Conservation (phyloP, 1,139 yeast genomes). For the Spencermartinsiella ligniputridi region DNA sequence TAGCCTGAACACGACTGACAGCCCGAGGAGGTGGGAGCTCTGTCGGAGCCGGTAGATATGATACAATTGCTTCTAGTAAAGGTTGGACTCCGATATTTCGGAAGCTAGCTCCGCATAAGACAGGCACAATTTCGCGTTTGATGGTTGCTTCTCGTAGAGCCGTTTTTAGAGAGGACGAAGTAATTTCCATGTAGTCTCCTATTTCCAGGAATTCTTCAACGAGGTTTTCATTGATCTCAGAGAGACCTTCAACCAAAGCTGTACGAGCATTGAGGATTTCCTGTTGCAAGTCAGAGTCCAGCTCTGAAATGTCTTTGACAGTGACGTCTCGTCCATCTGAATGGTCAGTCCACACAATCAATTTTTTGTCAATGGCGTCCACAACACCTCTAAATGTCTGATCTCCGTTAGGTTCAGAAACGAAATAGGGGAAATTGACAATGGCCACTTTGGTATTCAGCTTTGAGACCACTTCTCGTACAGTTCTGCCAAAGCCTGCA, state of each 20-base stretch:
- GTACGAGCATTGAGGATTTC: slow-evolving; percentile 60
- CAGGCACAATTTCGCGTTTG: slow-evolving; percentile 60
- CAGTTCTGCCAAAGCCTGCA: slow-evolving; percentile 89
- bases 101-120: slow-evolving; percentile 90
- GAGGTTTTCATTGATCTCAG: slow-evolving; percentile 74
- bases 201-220: slow-evolving; percentile 71
- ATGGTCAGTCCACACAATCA: slow-evolving; percentile 57
- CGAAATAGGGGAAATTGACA: slow-evolving; percentile 74
- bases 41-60: slow-evolving; percentile 77
- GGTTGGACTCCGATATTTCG: slow-evolving; percentile 94
- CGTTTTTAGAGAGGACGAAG: slow-evolving; percentile 45
- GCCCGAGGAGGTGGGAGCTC: slow-evolving; percentile 58
- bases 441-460: slow-evolving; percentile 70
- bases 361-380: slow-evolving; percentile 67
- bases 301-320: slow-evolving; percentile 43
- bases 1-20: slow-evolving; percentile 11
- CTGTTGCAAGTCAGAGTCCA: slow-evolving; percentile 34
- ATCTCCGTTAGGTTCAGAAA: slow-evolving; percentile 38
- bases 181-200: slow-evolving; percentile 56
- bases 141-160: slow-evolving; percentile 66
- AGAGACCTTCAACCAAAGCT: slow-evolving; percentile 74
- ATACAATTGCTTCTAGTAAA: slow-evolving; percentile 72
- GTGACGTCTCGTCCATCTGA: slow-evolving; percentile 53
- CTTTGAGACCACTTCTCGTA: slow-evolving; percentile 75
- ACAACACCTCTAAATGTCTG: slow-evolving; percentile 69